A percentile compares a stretch with the other conserved stretches of the same genome.
phyloP scores from a whole-genome alignment of 75 land plant species.

The Sequoia sempervirens region DNA sequence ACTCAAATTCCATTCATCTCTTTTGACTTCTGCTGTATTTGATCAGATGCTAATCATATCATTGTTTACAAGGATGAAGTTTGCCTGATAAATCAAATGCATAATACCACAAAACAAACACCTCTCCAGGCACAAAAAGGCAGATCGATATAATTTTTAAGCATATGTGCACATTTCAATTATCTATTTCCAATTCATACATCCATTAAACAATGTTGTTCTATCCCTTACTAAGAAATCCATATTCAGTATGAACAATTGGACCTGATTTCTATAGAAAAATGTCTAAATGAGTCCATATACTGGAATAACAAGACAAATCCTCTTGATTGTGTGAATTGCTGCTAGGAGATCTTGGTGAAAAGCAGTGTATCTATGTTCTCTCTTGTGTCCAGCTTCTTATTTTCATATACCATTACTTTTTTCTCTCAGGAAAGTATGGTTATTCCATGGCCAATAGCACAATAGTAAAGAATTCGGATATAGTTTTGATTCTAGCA shows the following conservation, averaged over 20 bases:
- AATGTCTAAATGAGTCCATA: background rate
- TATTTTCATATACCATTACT: background rate
- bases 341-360: background rate
- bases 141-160: background rate
- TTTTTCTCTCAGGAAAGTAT: background rate
- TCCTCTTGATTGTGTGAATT: background rate
- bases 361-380: background rate
- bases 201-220: background rate
- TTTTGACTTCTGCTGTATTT: background rate
- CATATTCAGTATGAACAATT: too few species aligned
- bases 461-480: too few species aligned
- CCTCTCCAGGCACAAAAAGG: background rate
- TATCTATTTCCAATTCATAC: background rate
- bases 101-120: background rate
- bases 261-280: background rate
- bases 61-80: background rate
- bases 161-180: background rate
- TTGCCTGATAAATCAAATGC: background rate
- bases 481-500: too few species aligned
- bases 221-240: background rate
- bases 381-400: background rate
- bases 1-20: background rate
- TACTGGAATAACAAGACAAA: background rate
- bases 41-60: background rate
- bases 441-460: background rate